Base-by-base conservation (phyloP, 2,329 filamentous ascomycete genomes). In the Colletotrichum costaricense region DNA sequence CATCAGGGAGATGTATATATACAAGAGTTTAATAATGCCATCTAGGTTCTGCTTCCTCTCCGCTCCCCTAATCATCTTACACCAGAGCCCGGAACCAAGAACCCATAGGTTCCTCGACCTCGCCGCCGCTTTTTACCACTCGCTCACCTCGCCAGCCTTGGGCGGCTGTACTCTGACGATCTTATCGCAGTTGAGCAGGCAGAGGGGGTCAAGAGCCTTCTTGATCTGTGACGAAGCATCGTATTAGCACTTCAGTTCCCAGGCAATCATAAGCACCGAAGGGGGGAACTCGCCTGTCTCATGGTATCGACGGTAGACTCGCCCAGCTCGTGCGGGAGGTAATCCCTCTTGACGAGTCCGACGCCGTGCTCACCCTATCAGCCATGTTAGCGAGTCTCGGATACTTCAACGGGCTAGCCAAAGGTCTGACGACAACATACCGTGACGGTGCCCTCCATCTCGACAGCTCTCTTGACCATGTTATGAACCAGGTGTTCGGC, bases 381-480 rank as follows among this genome's bases (percentile, higher is more conserved):
- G 7, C 30, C 33, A 58, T 24, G 22, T 68, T 77, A 28, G 67
- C 77, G 30, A 55, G 26, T 55, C 12, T 16, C 12, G 66, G 2
- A 19, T 0, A 35, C 33, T 54, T 12, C 42, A 12, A 5, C 22
- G 28, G 3, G 1, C 7, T 4, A 28, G 28, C 35, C 26, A 57
- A 5, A 38, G 2, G 19, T n/a, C 19, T 6, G 19, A 16, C n/a
- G 22, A 24, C 22, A 30, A 78, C 86, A 78, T 78, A 89, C 88
- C 14, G 94, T 95, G 1, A 95, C 94, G 0, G 94, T 97, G 9
- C 94, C 94, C 82, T 97, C 94, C 85, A 95, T 89, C 84, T 95
- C 93, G 62, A 97, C 91, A 0, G 94, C 94, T 74, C 93, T 88
- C 88, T 95, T 95, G 69, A 96, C 93, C 94, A 97, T 97, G 71